Evolutionary conservation across 768 basidiomycete species (phyloP).

Genomic region (Lanmaoa pseudosensibilis): DNA sequence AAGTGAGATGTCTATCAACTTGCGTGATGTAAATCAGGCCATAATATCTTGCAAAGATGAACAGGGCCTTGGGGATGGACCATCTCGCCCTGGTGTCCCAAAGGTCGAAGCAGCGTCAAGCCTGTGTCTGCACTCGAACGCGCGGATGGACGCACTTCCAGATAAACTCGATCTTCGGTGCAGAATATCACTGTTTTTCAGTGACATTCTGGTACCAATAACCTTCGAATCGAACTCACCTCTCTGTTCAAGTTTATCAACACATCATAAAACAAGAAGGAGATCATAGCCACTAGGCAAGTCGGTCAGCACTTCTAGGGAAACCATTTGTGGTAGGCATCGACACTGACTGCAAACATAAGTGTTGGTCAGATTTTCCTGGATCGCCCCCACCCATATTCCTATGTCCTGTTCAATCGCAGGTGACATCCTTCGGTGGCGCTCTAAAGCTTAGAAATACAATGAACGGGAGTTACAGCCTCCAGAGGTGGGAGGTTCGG

Average conservation of each 20-base stretch:
- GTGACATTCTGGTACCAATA: neutral
- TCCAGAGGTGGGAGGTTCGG: neutral
- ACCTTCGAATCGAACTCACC: neutral
- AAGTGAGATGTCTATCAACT: neutral
- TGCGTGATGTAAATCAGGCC: neutral
- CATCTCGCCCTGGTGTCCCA: neutral
- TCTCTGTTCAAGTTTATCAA: slow-evolving; percentile 8
- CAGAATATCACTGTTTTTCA: neutral
- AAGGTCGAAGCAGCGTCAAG: neutral
- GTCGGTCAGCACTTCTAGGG: too few species aligned
- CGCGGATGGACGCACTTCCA: slow-evolving; percentile 1
- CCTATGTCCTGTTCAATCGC: neutral
- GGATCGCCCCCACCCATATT: neutral
- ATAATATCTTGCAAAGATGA: slow-evolving; percentile 9
- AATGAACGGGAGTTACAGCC: neutral
- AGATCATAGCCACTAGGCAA: neutral
- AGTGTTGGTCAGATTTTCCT: neutral
- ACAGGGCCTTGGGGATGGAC: neutral
- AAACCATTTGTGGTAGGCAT: neutral
- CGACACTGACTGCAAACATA: neutral
- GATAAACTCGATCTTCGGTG: neutral
- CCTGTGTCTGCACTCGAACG: neutral
- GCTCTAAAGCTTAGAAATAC: neutral
- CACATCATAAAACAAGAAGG: neutral
- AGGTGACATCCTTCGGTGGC: neutral